Conservation (phyloP, 495 filamentous ascomycete genomes). For the Pseudomonodictys pantanalensis region DNA sequence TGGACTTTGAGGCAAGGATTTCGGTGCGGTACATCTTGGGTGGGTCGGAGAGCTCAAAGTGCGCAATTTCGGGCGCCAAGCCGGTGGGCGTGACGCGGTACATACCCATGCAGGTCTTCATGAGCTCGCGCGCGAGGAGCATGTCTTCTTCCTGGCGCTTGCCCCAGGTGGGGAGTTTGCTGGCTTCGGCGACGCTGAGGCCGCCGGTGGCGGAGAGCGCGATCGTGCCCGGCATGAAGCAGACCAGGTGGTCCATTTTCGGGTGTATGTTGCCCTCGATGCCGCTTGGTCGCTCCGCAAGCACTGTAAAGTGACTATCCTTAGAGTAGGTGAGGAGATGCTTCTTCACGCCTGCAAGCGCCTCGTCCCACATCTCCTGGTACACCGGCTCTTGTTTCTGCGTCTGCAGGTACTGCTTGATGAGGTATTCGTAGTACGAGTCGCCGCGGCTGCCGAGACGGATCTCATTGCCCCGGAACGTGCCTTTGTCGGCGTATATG, state of each 20-base stretch:
- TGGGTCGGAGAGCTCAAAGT: conserved; percentile 71
- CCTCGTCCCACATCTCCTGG: conserved; percentile 86
- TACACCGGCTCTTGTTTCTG: conserved; percentile 82
- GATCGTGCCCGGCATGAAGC: conserved; percentile 96
- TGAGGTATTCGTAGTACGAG: conserved; percentile 95
- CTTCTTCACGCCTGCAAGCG: conserved; percentile 80
- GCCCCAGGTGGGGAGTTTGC: conserved; percentile 66
- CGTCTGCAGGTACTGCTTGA: conserved; percentile 96
- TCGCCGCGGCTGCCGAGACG: conserved; percentile 90
- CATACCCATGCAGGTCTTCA: conserved; percentile 97
- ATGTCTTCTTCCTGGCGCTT: conserved; percentile 82
- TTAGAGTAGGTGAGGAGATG: conserved; percentile 86
- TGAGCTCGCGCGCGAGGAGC: conserved; percentile 76
- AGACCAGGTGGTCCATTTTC: conserved; percentile 98
- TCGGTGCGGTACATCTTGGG: conserved; percentile 54
- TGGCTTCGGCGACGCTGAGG: conserved; percentile 67
- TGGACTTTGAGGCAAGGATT: conserved; percentile 40
- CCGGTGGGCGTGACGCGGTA: conserved; percentile 84
- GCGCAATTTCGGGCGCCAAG: conserved; percentile 86
- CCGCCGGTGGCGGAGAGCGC: conserved; percentile 85
- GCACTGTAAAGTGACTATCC: conserved; percentile 73
- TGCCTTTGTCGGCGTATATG: conserved; percentile 72
- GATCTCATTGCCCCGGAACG: conserved; percentile 80
- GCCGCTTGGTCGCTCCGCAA: conserved; percentile 80
- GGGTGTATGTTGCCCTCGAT: conserved; percentile 62